Evolutionary conservation across 2,329 filamentous ascomycete species (phyloP), one percentile per base, ranked within the genome.

Genomic region (Fusarium neocosmosporiellum): DNA sequence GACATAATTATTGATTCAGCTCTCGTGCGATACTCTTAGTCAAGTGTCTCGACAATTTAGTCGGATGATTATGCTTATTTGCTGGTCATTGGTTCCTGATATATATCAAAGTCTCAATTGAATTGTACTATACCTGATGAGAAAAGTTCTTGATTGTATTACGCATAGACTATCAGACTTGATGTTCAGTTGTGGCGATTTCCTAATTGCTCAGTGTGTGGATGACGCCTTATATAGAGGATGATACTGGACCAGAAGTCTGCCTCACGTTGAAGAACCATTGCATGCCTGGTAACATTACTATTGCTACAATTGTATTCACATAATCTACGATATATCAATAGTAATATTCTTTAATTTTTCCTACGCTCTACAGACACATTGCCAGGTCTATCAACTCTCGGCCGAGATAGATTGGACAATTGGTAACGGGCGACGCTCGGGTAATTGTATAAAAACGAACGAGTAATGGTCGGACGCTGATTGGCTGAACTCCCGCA

Each of bases 401-500:
- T 65, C 18, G 41, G 36, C 53, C 46, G 53, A 72, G 41, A 58
- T 20, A 14, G 20, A 60, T 59, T 41, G 61, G 63, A 59, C 63
- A 67, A 65, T 65, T 59, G 54, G 43, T 53, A 58, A 61, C 18
- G 55, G 37, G 48, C 31, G 55, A 43, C 61, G 50, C 59, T 76
- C 41, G 62, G 50, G 55, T 66, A 68, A 66, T 66, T 46, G 54
- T 65, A 43, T 36, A 76, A 71, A 75, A 70, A 65, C 65, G 69
- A 72, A 72, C 68, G 71, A 78, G 70, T 78, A 81, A 81, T 81
- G 41, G 50, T 71, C 41, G 53, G 20, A 7, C 37, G 14, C 8
- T 79, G 63, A 82, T 82, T 82, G 80, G 80, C 63, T 54, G 53
- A 1, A 5, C 0, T 18, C 20, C 55, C 80, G 80, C 79, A 78